phyloP scores from a whole-genome alignment of 1,284 basidiomycete species.

The Stereum hirsutum region DNA sequence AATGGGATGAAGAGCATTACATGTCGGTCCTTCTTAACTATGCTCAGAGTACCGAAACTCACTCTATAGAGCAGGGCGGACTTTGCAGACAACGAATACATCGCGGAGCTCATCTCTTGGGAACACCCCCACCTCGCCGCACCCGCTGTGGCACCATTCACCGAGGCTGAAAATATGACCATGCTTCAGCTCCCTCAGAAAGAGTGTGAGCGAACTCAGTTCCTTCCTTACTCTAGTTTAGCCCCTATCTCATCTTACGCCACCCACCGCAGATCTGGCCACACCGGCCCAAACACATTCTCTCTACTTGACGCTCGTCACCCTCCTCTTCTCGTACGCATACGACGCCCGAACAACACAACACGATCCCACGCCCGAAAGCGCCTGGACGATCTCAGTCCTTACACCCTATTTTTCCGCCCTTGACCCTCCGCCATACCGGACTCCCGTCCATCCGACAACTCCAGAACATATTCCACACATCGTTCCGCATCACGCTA shows the following conservation, averaged over 20 bases:
- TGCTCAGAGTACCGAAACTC: not conserved
- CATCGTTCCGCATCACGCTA: not conserved
- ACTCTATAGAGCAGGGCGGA: constrained; percentile 48
- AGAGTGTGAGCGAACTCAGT: constrained; percentile 51
- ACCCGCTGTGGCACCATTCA: constrained; percentile 38
- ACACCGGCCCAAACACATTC: constrained; percentile 41
- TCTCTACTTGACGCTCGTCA: constrained; percentile 59
- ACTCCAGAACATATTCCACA: not conserved
- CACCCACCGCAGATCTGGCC: constrained; percentile 42
- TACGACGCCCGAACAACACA: constrained; percentile 73
- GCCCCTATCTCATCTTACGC: not conserved
- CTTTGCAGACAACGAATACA: constrained; percentile 64
- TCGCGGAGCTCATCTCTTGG: constrained; percentile 61
- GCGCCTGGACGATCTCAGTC: constrained; percentile 70
- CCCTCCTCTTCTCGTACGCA: constrained; percentile 63
- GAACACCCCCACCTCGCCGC: constrained; percentile 34
- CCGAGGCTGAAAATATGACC: constrained; percentile 56
- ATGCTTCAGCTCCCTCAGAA: constrained; percentile 66
- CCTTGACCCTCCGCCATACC: constrained; percentile 58
- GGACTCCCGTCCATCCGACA: constrained; percentile 12
- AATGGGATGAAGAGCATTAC: constrained; percentile 78
- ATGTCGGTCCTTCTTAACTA: constrained; percentile 36
- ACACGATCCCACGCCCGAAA: constrained; percentile 70
- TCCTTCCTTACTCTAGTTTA: constrained; percentile 5
- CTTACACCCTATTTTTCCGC: constrained; percentile 70